These are phyloP conservation scores for Nicotiana noctiflora DNA, from an alignment of 257 asterid species.

Conservation along the genomic window DNA sequence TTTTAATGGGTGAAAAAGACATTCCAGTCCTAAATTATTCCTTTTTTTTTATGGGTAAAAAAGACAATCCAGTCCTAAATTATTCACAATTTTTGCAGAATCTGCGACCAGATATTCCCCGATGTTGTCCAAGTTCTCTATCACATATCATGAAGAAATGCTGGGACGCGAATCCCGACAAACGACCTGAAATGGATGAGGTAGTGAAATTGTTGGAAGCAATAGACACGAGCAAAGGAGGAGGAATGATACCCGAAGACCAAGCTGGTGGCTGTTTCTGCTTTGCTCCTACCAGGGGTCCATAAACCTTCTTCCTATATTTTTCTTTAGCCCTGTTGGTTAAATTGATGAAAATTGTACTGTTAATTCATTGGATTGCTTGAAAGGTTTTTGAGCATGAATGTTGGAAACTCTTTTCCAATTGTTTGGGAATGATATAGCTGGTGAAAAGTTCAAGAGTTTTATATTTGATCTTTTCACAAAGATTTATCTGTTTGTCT, in stretches of 20 bases:
- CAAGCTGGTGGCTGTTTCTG: slow-evolving; percentile 66
- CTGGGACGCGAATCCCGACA: slow-evolving; percentile 79
- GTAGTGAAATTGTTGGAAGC: slow-evolving; percentile 74
- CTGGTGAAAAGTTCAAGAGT: background rate
- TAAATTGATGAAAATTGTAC: background rate
- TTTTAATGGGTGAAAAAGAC: background rate
- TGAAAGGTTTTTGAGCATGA: slow-evolving; percentile 2
- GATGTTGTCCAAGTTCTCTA: slow-evolving; percentile 70
- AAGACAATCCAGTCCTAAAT: background rate
- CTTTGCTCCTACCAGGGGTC: slow-evolving; percentile 73
- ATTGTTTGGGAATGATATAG: slow-evolving; percentile 11
- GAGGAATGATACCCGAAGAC: slow-evolving; percentile 91
- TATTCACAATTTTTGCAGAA: slow-evolving; percentile 28
- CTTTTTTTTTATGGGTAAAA: background rate
- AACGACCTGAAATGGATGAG: slow-evolving; percentile 85
- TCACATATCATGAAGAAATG: slow-evolving; percentile 64
- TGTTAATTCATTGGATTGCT: slow-evolving; percentile 6
- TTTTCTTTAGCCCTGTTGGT: background rate
- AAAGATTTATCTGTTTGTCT: background rate
- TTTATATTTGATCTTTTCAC: background rate
- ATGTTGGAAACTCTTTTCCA: slow-evolving; percentile 3
- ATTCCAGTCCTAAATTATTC: no score
- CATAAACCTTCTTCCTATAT: slow-evolving; percentile 24
- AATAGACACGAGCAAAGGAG: slow-evolving; percentile 82
- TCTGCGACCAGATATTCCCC: slow-evolving; percentile 69